Conservation (phyloP, 192 early-diverging fungal species). For the Backusella westeae region DNA sequence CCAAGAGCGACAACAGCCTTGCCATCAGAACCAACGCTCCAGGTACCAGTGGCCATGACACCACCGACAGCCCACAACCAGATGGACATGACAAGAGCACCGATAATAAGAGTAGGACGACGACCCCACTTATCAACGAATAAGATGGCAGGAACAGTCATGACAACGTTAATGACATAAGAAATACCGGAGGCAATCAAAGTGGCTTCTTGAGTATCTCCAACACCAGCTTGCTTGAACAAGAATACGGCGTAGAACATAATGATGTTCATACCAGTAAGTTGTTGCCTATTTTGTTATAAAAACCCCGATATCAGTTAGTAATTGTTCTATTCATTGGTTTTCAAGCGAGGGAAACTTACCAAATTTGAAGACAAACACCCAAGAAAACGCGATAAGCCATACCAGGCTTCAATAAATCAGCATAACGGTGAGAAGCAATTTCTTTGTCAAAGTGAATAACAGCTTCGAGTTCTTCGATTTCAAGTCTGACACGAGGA, state of each 20-base stretch:
- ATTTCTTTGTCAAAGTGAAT: slow-evolving; percentile 63
- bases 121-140: slow-evolving; percentile 85
- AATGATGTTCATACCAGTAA: slow-evolving; percentile 86
- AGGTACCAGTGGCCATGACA: slow-evolving; percentile 46
- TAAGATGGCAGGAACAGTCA: slow-evolving; percentile 85
- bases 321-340: neutral
- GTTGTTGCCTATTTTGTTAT: slow-evolving; percentile 58
- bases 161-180: slow-evolving; percentile 78
- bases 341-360: neutral
- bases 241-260: slow-evolving; percentile 77
- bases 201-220: slow-evolving; percentile 38
- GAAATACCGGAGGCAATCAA: slow-evolving; percentile 68
- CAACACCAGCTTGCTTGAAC: slow-evolving; percentile 52
- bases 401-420: slow-evolving; percentile 52
- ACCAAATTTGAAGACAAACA: slow-evolving; percentile 67
- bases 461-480: slow-evolving; percentile 68
- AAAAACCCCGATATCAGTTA: neutral
- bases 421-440: slow-evolving; percentile 61
- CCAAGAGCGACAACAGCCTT: slow-evolving; percentile 36
- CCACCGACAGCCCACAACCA: slow-evolving; percentile 63
- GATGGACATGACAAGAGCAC: slow-evolving; percentile 66
- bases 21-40: slow-evolving; percentile 17
- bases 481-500: slow-evolving; percentile 45
- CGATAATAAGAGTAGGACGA: slow-evolving; percentile 74
- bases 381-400: slow-evolving; percentile 63